Evolutionary conservation across 108 stramenopile genomes (phyloP).

Genomic region (Skeletonema potamos): DNA sequence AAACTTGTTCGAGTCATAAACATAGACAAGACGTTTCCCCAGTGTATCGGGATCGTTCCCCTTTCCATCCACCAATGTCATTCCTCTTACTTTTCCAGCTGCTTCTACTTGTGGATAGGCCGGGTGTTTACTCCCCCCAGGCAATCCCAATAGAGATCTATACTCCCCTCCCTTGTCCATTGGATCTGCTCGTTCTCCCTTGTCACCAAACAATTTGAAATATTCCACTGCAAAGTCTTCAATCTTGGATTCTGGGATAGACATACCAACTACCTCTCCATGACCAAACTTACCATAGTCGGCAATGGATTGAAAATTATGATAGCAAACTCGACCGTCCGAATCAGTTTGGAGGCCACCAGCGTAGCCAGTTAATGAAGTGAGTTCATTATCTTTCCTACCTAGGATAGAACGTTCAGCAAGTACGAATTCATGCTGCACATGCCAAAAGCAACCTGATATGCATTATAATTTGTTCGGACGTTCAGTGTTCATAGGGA

Average conservation of each 20-base stretch:
- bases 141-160: slow-evolving; percentile 67
- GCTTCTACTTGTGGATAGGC: slow-evolving; percentile 41
- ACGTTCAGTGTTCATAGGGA: too few species aligned
- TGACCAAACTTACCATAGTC: slow-evolving; percentile 64
- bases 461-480: too few species aligned
- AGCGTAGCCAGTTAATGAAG: slow-evolving; percentile 85
- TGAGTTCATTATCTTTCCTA: slow-evolving; percentile 59
- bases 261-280: slow-evolving; percentile 50
- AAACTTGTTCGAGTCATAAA: slow-evolving; percentile 72
- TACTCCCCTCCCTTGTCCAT: slow-evolving; percentile 89
- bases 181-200: slow-evolving; percentile 68
- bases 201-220: slow-evolving; percentile 21
- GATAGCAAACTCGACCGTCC: slow-evolving; percentile 63
- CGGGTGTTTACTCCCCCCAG: slow-evolving; percentile 59
- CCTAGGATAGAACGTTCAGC: slow-evolving; percentile 76
- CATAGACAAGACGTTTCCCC: slow-evolving; percentile 65
- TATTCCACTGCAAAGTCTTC: slow-evolving; percentile 52
- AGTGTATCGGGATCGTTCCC: slow-evolving; percentile 81
- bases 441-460: slow-evolving; percentile 87
- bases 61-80: slow-evolving; percentile 60
- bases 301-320: slow-evolving; percentile 53
- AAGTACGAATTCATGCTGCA: slow-evolving; percentile 88
- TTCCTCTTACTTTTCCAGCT: slow-evolving; percentile 60
- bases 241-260: slow-evolving; percentile 37
- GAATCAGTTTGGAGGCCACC: slow-evolving; percentile 56